Percentiles rank a stretch among this genome's conserved stretches.
Evolutionary conservation across 164 flowering plant genomes (phyloP).

Genomic region (Saururus chinensis): DNA sequence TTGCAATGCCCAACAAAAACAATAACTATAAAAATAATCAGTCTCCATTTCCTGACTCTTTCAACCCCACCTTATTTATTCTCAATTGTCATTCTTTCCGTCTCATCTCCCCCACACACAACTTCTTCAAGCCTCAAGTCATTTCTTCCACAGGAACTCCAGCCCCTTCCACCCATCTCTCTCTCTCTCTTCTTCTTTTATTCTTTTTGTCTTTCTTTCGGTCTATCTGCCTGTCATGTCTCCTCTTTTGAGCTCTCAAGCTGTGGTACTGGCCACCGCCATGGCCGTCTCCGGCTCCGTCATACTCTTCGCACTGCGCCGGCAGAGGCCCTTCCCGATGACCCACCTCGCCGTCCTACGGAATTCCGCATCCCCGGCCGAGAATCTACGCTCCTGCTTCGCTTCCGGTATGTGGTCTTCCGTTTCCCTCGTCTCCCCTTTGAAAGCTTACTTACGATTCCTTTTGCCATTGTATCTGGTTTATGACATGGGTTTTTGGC

Average conservation of each 20-base stretch:
- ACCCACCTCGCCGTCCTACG: slow-evolving; percentile 6
- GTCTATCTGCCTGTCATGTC: slow-evolving; percentile 24
- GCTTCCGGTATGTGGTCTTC: slow-evolving; percentile 38
- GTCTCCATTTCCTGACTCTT: too few relatives aligned
- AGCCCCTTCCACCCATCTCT: too few relatives aligned
- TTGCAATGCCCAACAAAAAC: too few relatives aligned
- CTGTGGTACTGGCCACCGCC: slow-evolving; percentile 56
- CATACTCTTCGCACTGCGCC: slow-evolving; percentile 43
- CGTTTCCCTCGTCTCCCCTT: background rate
- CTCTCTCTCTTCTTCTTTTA: background rate
- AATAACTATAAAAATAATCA: too few relatives aligned
- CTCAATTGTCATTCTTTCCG: too few relatives aligned
- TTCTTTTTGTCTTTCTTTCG: background rate
- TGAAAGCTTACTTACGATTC: background rate
- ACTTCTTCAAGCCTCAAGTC: too few relatives aligned
- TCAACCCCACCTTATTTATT: too few relatives aligned
- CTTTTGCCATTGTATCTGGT: background rate
- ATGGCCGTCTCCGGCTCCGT: slow-evolving; percentile 68
- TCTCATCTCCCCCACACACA: too few relatives aligned
- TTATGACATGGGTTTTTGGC: background rate
- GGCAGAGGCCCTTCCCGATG: slow-evolving; percentile 27
- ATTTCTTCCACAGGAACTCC: background rate
- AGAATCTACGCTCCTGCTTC: slow-evolving; percentile 38
- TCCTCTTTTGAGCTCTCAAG: slow-evolving; percentile 42
- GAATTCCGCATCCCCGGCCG: slow-evolving; percentile 7